A percentile compares a stretch with the other conserved stretches of the same genome.
Conservation (phyloP, 2,329 filamentous ascomycete species). For the Fusarium decemcellulare region DNA sequence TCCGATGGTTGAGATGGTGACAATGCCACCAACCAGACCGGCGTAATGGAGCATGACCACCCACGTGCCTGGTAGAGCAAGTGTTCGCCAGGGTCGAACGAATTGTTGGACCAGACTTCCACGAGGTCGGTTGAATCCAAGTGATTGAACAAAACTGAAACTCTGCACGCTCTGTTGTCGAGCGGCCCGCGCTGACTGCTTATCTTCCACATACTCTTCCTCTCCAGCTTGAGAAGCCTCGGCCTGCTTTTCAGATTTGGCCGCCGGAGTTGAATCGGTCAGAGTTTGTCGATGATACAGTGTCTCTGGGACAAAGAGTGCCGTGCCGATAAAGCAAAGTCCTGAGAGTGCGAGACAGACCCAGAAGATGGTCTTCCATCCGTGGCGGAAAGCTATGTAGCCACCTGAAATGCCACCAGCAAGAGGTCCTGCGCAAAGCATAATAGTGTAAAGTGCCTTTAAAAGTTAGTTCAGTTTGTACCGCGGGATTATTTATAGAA, state of each 20-base stretch:
- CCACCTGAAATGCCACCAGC: constrained; percentile 54
- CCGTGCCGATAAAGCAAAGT: constrained; percentile 37
- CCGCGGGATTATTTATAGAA: fast-evolving
- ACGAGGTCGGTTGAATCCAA: constrained; percentile 25
- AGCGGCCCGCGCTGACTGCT: not conserved
- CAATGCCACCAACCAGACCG: constrained; percentile 52
- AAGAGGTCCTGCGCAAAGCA: constrained; percentile 49
- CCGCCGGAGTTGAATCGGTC: not conserved
- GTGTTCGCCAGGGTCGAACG: constrained; percentile 31
- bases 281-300: constrained; percentile 43
- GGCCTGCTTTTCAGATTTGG: constrained; percentile 6
- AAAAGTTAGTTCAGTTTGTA: fast-evolving
- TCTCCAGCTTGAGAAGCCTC: constrained; percentile 3
- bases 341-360: constrained; percentile 48
- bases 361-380: constrained; percentile 53
- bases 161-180: not conserved
- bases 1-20: constrained; percentile 53
- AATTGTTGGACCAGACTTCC: constrained; percentile 17
- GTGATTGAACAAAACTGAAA: constrained; percentile 17
- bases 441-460: constrained; percentile 52
- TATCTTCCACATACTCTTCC: constrained; percentile 26
- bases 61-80: constrained; percentile 51
- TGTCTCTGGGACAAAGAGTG: constrained; percentile 54
- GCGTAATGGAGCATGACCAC: constrained; percentile 56
- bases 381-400: constrained; percentile 51